Base-by-base conservation (phyloP, 2,329 filamentous ascomycete species). In the Domatiomyces catenatus region DNA sequence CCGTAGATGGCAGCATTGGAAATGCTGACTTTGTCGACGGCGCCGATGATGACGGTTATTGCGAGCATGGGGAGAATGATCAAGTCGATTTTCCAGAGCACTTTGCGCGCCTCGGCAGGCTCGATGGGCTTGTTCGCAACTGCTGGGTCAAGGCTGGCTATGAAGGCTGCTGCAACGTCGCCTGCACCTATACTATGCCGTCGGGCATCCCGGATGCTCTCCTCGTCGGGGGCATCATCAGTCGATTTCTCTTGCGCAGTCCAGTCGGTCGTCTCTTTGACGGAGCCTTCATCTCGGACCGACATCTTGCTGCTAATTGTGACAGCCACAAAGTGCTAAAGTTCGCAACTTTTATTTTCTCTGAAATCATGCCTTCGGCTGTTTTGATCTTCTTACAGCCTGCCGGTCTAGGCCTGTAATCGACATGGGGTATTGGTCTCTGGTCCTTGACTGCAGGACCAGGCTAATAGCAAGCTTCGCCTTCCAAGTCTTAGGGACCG, bases 1-100 rank as follows among this genome's bases (percentile, higher is more conserved):
- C 74, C 74, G 72, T 76, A 76, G 18, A 77, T 62, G 36, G 70
- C 74, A 3, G 74, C 74, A 48, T 76, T 76, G 0, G 72, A 73
- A 5, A 75, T 56, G 0, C 71, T 73, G 0, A 70, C 73, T 56
- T 75, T 73, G 54, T 72, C 75, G 18, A 64, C 56, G 15, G 60
- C 60, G 28, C 56, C 59, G 19, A 62, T 44, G 20, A 60, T 55
- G 19, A 60, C 54, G 2, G 59, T 61, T 7, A 56, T 54, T 50
- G 56, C 53, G 26, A 62, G 59, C 36, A 62, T 46, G 2, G 60
- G 61, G 18, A 62, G 57, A 7, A 62, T 49, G 18, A 58, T 59
- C 20, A 60, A 48, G 48, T 62, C 61, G 26, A 61, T 61, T 46
- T 62, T 62, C 54, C 58, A 58, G 17, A 63, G 48, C 12, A 62